Base-by-base conservation (phyloP, 2,329 filamentous ascomycete species). In the Fusarium oligoseptatum region DNA sequence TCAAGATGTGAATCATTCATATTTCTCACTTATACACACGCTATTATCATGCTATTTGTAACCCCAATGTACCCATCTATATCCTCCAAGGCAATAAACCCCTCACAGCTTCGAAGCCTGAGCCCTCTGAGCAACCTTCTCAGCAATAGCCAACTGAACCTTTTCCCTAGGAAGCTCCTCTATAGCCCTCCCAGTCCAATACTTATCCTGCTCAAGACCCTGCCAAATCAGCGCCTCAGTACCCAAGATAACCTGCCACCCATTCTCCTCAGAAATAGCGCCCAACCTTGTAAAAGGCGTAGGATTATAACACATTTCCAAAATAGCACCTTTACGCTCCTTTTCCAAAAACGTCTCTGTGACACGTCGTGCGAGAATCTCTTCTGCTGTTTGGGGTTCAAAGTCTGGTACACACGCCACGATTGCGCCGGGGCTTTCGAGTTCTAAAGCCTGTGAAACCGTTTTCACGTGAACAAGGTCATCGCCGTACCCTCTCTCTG, bases 261-360 rank as follows among this genome's bases (percentile, higher is more conserved):
- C 92, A 11, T 86, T 85, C 3, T 84, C 82, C 76, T 90, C 87
- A 0, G 92, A 90, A 48, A 95, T 77, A 50, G 86, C 87, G 1
- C 89, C 90, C 58, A 95, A 88, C 74, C 88, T 86, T 0, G 94
- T 95, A 81, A 89, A 92, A 0, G 92, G 92, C 3, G 87, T 85
- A 0, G 94, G 94, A 80, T 95, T 94, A 81, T 95, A 95, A 85
- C 93, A 95, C 93, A 96, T 95, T 82, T 95, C 93, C 69, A 95
- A 81, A 66, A 95, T 89, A 8, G 90, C 90, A 8, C 92, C 93
- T 82, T 92, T 92, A 70, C 88, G 83, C 17, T 85, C 79, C 81
- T 85, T 85, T 36, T 71, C 67, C 12, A 87, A 74, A 57, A 87
- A 88, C 4, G 84, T 81, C 77, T 90, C 86, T 0, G 88, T 81